Base-by-base conservation (phyloP, 495 filamentous ascomycete genomes). In the Zalerion maritima region DNA sequence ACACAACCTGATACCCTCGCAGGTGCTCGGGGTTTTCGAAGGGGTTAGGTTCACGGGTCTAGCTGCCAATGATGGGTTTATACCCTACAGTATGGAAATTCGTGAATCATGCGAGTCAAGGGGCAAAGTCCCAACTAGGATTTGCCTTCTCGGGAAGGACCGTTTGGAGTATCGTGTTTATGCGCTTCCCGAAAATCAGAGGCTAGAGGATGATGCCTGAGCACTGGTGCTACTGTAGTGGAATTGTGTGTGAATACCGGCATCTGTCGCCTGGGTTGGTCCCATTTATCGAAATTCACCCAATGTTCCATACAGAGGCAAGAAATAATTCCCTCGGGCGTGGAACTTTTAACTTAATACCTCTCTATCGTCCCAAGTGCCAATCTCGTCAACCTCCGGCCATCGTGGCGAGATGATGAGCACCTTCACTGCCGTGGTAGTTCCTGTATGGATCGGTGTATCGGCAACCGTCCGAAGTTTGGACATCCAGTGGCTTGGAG, bases 81-180 rank as follows among this genome's bases (percentile, higher is more conserved):
- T 42, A 1, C 62, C 64, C 1, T 38, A 49, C 6, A 57, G 53
- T 31, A 64, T 71, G 50, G 62, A 64, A 29, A 44, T 63, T 4
- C 55, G 52, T 21, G 41, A 33, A n/a, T 35, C 40, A n/a, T 49
- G 41, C 24, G 45, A 44, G 2, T 34, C 49, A 11, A 36, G 50
- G 5, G 58, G 49, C 7, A 47, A 56, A 21, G 38, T 61, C 5
- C 49, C 54, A 4, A 39, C 48, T 10, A 46, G 60, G 24, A 42
- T 69, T 6, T 60, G 61, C 28, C 27, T 71, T 2, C 32, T 71
- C 4, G 55, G 60, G 6, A 50, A 39, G 12, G 58, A 66, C 29
- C 47, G 43, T 28, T 35, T 50, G 14, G 45, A 50, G 9, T 63
- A 62, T 28, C 58, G 46, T 33, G 50, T 57, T 0, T 62, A 55